Conservation (phyloP, 805 yeast genomes). For the Saccharomycopsis olivae region DNA sequence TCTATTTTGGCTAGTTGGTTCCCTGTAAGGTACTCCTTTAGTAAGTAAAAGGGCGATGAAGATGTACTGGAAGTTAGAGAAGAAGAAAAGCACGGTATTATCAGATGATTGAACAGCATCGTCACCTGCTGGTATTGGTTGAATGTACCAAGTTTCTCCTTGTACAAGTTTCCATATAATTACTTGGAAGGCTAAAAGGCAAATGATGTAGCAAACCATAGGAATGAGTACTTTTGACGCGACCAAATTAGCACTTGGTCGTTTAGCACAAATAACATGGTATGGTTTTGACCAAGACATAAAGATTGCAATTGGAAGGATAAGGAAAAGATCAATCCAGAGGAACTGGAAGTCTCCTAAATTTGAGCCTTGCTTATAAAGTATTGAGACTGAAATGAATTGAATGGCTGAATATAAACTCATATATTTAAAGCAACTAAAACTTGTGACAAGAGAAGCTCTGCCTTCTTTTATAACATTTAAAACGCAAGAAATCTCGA, state of each 20-base stretch:
- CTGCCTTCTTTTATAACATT: constrained; percentile 92
- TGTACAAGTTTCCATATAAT: constrained; percentile 53
- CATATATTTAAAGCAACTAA: constrained; percentile 97
- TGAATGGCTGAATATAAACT: constrained; percentile 95
- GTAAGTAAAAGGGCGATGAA: constrained; percentile 75
- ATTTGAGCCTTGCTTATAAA: constrained; percentile 83
- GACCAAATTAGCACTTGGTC: constrained; percentile 91
- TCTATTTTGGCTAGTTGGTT: constrained; percentile 51
- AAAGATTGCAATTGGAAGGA: constrained; percentile 89
- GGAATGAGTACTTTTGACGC: constrained; percentile 83
- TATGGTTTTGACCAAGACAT: constrained; percentile 96
- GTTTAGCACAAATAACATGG: constrained; percentile 43
- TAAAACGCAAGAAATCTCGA: constrained; percentile 87
- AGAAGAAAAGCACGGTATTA: constrained; percentile 75
- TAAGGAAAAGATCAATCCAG: constrained; percentile 83
- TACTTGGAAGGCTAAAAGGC: constrained; percentile 57
- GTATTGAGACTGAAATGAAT: constrained; percentile 73
- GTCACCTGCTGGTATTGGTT: constrained; percentile 75
- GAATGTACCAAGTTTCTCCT: constrained; percentile 60
- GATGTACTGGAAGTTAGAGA: constrained; percentile 83
- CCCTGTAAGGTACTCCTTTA: constrained; percentile 89
- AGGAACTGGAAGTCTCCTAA: constrained; percentile 94
- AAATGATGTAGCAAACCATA: constrained; percentile 61
- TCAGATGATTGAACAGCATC: constrained; percentile 79
- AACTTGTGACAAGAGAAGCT: constrained; percentile 88